Evolutionary conservation across 73 alveolate species (phyloP).

Genomic region (Symbiodinium pilosum): DNA sequence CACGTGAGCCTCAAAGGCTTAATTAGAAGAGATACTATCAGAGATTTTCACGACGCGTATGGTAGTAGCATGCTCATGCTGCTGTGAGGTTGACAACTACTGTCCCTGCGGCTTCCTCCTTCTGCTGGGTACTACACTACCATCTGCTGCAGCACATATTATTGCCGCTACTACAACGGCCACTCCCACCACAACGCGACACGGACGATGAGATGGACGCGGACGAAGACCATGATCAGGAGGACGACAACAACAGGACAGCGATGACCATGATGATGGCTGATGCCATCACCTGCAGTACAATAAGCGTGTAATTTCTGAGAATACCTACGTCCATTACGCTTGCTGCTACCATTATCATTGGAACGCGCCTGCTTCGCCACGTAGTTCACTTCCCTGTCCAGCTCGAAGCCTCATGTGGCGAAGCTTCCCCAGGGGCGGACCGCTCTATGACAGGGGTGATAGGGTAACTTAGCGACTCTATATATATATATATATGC

Average conservation of each 20-base stretch:
- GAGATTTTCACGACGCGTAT: no score
- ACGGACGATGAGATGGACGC: background rate
- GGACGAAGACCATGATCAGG: background rate
- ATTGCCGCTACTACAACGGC: no score
- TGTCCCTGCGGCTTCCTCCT: no score
- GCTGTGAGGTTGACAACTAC: no score
- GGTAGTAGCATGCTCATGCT: no score
- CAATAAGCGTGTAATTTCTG: background rate
- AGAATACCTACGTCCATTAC: background rate
- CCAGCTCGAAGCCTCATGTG: conserved; percentile 45
- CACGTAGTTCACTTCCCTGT: conserved; percentile 60
- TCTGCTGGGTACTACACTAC: no score
- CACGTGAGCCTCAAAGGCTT: no score
- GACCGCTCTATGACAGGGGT: background rate
- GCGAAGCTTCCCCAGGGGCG: background rate
- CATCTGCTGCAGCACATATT: no score
- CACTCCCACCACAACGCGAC: background rate
- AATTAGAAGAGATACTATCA: no score
- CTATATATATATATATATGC: no score
- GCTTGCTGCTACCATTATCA: background rate
- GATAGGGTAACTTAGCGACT: no score
- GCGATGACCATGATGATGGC: background rate
- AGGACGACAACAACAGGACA: background rate
- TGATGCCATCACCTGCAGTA: background rate
- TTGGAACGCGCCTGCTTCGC: conserved; percentile 35